Conservation (phyloP, 495 filamentous ascomycete species). For the Xanthoparmelia taractica region DNA sequence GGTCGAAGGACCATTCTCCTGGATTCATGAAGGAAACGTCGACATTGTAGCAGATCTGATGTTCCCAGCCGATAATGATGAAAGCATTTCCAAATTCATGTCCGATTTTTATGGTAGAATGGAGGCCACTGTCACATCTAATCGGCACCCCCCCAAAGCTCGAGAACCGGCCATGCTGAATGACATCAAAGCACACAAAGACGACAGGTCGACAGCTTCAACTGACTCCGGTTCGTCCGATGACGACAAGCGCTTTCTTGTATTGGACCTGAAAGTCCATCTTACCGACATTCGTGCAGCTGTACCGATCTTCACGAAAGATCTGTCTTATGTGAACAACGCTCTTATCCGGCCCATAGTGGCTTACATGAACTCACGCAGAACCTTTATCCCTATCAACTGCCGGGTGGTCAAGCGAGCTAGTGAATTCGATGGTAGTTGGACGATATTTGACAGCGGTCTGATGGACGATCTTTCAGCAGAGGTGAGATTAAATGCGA, state of each 20-base stretch:
- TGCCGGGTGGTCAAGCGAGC: slow-evolving; percentile 86
- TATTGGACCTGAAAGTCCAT: slow-evolving; percentile 84
- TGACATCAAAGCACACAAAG: slow-evolving; percentile 23
- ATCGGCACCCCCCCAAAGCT: slow-evolving; percentile 37
- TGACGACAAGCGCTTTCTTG: slow-evolving; percentile 60
- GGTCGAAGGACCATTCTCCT: slow-evolving; percentile 88
- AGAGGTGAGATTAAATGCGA: slow-evolving; percentile 46
- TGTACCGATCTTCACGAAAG: slow-evolving; percentile 82
- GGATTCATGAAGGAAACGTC: slow-evolving; percentile 94
- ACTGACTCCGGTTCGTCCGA: slow-evolving; percentile 25
- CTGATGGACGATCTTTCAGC: slow-evolving; percentile 93
- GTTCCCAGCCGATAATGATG: slow-evolving; percentile 78
- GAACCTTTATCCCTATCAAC: slow-evolving; percentile 87
- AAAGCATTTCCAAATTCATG: slow-evolving; percentile 84
- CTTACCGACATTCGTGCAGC: slow-evolving; percentile 87
- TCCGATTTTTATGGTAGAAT: slow-evolving; percentile 89
- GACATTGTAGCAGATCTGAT: slow-evolving; percentile 94
- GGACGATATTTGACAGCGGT: slow-evolving; percentile 90
- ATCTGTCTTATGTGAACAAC: slow-evolving; percentile 92
- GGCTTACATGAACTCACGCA: slow-evolving; percentile 93
- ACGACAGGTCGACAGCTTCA: slow-evolving; percentile 26
- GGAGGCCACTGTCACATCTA: slow-evolving; percentile 81
- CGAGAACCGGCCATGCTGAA: slow-evolving; percentile 17
- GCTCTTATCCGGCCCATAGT: slow-evolving; percentile 93
- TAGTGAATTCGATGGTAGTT: slow-evolving; percentile 87